A percentile compares a stretch with the other conserved stretches of the same genome.
These are phyloP conservation scores for Carex myosuroides DNA, from an alignment of 176 grass and related monocot genomes.

Conservation along the genomic window DNA sequence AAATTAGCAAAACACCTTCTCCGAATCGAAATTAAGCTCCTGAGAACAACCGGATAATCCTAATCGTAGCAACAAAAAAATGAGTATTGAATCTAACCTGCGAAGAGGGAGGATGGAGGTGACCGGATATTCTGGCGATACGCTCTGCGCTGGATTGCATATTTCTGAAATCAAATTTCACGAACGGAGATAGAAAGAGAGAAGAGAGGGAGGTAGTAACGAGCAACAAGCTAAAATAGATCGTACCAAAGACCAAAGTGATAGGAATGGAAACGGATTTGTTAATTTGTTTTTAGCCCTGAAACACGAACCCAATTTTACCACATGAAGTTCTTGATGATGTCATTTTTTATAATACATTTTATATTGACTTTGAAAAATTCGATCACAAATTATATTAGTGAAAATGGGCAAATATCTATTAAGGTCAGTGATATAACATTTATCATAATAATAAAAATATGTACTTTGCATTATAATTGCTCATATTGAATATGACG, in stretches of 20 bases:
- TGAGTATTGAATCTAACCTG: slow-evolving; percentile 30
- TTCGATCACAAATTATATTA: background rate
- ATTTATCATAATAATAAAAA: background rate
- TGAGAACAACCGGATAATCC: background rate
- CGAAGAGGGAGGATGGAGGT: slow-evolving; percentile 34
- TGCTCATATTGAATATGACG: background rate
- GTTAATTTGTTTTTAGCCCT: background rate
- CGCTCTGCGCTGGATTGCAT: slow-evolving; percentile 27
- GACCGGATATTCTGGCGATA: slow-evolving; percentile 48
- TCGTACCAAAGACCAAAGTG: background rate
- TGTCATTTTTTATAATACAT: background rate
- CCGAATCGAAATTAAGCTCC: background rate
- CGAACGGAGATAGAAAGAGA: background rate
- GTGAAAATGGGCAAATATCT: background rate
- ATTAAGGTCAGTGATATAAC: background rate
- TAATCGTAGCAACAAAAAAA: background rate
- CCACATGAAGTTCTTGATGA: background rate
- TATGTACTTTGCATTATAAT: background rate
- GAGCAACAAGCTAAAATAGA: background rate
- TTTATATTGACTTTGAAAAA: too few species aligned
- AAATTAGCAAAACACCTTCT: background rate
- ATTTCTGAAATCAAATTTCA: slow-evolving; percentile 30
- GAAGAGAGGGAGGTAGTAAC: background rate
- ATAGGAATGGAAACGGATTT: slow-evolving; percentile 3
- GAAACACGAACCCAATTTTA: background rate